Conservation (phyloP, 495 filamentous ascomycete genomes). For the Eremomyces bilateralis region DNA sequence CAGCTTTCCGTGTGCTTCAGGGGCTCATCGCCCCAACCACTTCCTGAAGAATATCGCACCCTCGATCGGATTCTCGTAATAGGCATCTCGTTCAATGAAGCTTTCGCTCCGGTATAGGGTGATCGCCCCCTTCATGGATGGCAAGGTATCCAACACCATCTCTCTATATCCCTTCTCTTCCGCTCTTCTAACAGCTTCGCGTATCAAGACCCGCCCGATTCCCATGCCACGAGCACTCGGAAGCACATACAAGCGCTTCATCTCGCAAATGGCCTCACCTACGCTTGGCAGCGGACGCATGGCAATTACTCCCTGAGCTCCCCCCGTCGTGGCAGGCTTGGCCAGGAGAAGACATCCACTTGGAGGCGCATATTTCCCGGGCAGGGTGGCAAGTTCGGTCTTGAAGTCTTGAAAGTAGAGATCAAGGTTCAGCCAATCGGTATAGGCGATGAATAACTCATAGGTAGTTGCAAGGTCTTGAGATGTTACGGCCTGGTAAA, state of each 20-base stretch:
- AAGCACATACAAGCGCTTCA: slow-evolving; percentile 35
- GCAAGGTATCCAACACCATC: slow-evolving; percentile 35
- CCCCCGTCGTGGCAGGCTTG: slow-evolving; percentile 15
- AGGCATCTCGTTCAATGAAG: slow-evolving; percentile 30
- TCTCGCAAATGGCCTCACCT: slow-evolving; percentile 26
- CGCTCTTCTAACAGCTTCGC: slow-evolving; percentile 24
- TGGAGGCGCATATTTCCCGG: slow-evolving; percentile 29
- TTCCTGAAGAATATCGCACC: slow-evolving; percentile 23
- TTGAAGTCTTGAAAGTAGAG: slow-evolving; percentile 36
- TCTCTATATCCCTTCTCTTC: slow-evolving; percentile 27
- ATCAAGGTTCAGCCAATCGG: slow-evolving; percentile 29
- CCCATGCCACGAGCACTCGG: slow-evolving; percentile 25
- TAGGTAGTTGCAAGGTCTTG: too few species aligned
- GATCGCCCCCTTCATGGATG: slow-evolving; percentile 30
- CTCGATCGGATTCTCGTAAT: slow-evolving; percentile 34
- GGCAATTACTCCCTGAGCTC: slow-evolving; percentile 30
- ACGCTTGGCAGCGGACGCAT: slow-evolving; percentile 14
- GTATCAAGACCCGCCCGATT: slow-evolving; percentile 25
- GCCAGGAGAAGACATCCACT: slow-evolving; percentile 25
- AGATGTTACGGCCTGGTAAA: too few species aligned
- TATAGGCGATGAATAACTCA: slow-evolving; percentile 32
- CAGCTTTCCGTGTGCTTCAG: too few species aligned
- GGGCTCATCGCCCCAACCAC: too few species aligned
- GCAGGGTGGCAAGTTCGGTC: slow-evolving; percentile 27
- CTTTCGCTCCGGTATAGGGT: slow-evolving; percentile 27